A percentile compares a stretch with the other conserved stretches of the same genome.
These are phyloP conservation scores for Phlyctochytrium arcticum DNA, from an alignment of 192 early-diverging fungal species.

Conservation along the genomic window DNA sequence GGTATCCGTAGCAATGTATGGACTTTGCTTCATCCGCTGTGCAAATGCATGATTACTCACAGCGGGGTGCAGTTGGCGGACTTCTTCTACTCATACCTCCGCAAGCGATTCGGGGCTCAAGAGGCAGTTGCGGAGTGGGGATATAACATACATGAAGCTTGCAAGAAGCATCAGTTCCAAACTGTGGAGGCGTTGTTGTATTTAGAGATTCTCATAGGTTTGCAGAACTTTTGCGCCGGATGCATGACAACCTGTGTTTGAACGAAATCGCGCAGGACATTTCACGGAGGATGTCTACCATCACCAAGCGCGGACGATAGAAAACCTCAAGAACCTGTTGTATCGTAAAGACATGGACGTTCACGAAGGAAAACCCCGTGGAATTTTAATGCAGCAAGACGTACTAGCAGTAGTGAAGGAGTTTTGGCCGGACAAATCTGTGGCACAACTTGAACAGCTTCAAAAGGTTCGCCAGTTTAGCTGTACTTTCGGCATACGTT, in stretches of 20 bases:
- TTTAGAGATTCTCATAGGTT: conserved; percentile 37
- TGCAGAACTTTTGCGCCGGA: too few species aligned
- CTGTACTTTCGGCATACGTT: neutral
- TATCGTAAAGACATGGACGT: conserved; percentile 36
- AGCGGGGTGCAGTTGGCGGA: conserved; percentile 35
- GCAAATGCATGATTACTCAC: conserved; percentile 8
- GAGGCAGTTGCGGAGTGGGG: conserved; percentile 57
- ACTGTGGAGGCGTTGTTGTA: conserved; percentile 42
- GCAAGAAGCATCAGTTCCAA: conserved; percentile 25
- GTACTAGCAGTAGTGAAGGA: conserved; percentile 13
- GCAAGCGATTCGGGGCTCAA: conserved; percentile 55
- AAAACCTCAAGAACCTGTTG: conserved; percentile 36
- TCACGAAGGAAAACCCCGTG: conserved; percentile 30
- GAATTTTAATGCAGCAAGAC: conserved; percentile 29
- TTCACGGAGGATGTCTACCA: conserved; percentile 45
- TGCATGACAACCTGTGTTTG: neutral
- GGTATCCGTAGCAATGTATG: neutral
- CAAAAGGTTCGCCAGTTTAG: conserved; percentile 27
- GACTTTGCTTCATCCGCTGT: neutral
- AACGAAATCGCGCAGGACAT: too few species aligned
- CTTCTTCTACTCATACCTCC: conserved; percentile 52
- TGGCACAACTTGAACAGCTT: conserved; percentile 29
- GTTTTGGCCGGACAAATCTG: conserved; percentile 39
- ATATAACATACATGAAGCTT: conserved; percentile 47
- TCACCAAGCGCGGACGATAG: conserved; percentile 29